Percentiles rank a stretch among this genome's conserved stretches.
Evolutionary conservation across 164 flowering plant genomes (phyloP).

Genomic region (Platanus orientalis): DNA sequence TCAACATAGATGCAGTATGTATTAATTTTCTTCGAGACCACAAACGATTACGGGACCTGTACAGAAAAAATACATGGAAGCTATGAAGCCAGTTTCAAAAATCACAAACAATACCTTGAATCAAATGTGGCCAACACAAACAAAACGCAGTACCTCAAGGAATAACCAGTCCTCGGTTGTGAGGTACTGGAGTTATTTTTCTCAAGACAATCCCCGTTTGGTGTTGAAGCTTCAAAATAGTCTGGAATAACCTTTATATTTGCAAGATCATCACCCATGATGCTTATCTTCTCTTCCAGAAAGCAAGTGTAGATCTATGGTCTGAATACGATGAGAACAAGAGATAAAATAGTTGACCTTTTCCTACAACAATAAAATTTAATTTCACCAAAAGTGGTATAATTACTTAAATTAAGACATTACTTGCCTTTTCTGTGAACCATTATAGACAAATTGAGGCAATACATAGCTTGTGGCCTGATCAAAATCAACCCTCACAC

Average conservation of each 20-base stretch:
- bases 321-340: neutral
- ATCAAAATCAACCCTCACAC: conserved; percentile 1
- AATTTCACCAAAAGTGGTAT: neutral
- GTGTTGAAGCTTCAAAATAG: conserved; percentile 57
- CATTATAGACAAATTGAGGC: neutral
- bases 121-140: too few species aligned
- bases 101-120: too few species aligned
- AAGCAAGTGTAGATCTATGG: neutral
- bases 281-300: conserved; percentile 16
- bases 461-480: neutral
- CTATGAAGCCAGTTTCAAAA: neutral
- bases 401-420: neutral
- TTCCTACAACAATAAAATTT: neutral
- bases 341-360: too few species aligned
- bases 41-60: conserved; percentile 36
- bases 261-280: conserved; percentile 71
- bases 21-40: conserved; percentile 41
- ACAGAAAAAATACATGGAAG: conserved; percentile 24
- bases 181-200: conserved; percentile 19
- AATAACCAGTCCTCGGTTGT: conserved; percentile 26
- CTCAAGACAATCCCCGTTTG: conserved; percentile 24
- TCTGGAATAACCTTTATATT: conserved; percentile 52
- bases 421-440: neutral
- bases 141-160: conserved; percentile 33
- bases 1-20: conserved; percentile 63